Evolutionary conservation across 2,329 filamentous ascomycete genomes (phyloP), one percentile per base, ranked within the genome.

Genomic region (Chrysoporthe deuterocubensis): DNA sequence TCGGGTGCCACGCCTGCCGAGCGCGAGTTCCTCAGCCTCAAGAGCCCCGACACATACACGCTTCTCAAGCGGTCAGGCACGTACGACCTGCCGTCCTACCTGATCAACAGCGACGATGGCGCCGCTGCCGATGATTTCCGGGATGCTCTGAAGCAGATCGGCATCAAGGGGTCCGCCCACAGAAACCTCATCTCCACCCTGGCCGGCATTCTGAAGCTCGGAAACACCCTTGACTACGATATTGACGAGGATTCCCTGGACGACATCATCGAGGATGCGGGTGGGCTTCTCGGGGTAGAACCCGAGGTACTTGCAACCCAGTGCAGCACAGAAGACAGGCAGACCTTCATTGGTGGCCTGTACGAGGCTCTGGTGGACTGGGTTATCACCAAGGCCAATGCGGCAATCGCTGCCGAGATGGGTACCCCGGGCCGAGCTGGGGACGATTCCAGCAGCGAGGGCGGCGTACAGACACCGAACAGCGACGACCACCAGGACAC

Each of bases 331-430:
- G 89, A 94, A 69, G 96, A 98, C 68, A 89, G 96, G 11, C 88
- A 91, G 74, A 89, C 92, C 1, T 82, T 97, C 52, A 92, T 98
- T 69, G 90, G 89, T 14, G 94, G 93, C 2, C 84, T 98, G 18
- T 99, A 99, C 75, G 96, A 99, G 79, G 90, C 94, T 14, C 83
- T 98, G 37, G 94, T 99, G 0, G 96, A 98, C 76, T 98, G 94
- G 92, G 92, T 99, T 16, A 91, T 99, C 69, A 82, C 85, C 67
- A 96, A 94, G 76, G 95, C 94, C 67, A 99, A 99, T 73, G 87
- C 90, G 44, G 87, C 94, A 13, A 97, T 99, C 74, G 85, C 89
- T 0, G 84, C 84, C 3, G 93, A 97, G 72, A 88, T 98, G 77
- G 83, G 85, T 26, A 85, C 85, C 34, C 37, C 54, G 16, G 62